These are phyloP conservation scores for Tetrapisispora arboricola DNA, from an alignment of 805 yeast species.

Conservation along the genomic window DNA sequence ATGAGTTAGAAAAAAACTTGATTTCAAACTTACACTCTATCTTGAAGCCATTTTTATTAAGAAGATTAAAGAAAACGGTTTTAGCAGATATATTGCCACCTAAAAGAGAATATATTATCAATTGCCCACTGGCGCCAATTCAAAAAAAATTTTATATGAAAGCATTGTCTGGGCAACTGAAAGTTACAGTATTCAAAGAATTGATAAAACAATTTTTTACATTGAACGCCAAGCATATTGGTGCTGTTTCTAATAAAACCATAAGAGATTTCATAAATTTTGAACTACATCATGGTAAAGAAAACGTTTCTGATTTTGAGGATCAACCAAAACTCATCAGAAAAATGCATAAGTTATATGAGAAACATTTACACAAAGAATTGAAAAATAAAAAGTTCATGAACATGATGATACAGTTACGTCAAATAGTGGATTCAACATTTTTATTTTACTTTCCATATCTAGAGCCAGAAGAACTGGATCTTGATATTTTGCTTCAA, in stretches of 20 bases:
- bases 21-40: constrained; percentile 77
- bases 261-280: constrained; percentile 37
- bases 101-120: constrained; percentile 79
- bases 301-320: constrained; percentile 2
- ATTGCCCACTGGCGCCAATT: constrained; percentile 50
- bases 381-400: constrained; percentile 45
- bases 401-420: constrained; percentile 71
- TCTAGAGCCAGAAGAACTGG: constrained; percentile 34
- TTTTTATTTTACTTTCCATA: constrained; percentile 76
- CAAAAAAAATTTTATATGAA: constrained; percentile 56
- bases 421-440: constrained; percentile 81
- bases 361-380: constrained; percentile 31
- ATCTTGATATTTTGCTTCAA: constrained; percentile 34
- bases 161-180: constrained; percentile 38
- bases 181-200: constrained; percentile 35
- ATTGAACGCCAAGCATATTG: constrained; percentile 29
- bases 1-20: constrained; percentile 48
- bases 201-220: constrained; percentile 43
- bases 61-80: constrained; percentile 73
- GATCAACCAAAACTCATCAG: constrained; percentile 7
- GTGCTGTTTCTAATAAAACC: constrained; percentile 23
- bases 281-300: constrained; percentile 17
- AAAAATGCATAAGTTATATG: constrained; percentile 21
- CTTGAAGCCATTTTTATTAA: constrained; percentile 72
- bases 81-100: constrained; percentile 61